phyloP scores from a whole-genome alignment of 495 filamentous ascomycete species.

The Xylaria cubensis region DNA sequence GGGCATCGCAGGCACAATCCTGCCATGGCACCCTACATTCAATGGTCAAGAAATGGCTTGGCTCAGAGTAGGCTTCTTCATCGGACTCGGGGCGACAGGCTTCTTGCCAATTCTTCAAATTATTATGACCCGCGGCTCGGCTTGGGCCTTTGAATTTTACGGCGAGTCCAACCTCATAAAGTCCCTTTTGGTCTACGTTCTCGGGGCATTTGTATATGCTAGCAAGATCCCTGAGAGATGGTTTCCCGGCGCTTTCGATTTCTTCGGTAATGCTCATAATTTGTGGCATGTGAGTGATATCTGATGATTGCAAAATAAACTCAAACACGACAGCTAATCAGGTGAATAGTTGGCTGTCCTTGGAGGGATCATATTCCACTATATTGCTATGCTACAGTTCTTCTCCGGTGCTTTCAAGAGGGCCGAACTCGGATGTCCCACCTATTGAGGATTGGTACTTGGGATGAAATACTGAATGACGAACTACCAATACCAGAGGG shows the following conservation, averaged over 20 bases:
- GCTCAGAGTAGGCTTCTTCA: slow-evolving; percentile 90
- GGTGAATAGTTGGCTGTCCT: slow-evolving; percentile 68
- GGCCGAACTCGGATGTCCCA: slow-evolving; percentile 60
- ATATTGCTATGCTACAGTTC: slow-evolving; percentile 93
- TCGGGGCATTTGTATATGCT: slow-evolving; percentile 89
- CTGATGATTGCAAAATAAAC: background rate
- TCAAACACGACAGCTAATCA: slow-evolving; percentile 24
- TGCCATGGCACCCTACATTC: slow-evolving; percentile 97
- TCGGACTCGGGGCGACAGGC: slow-evolving; percentile 85
- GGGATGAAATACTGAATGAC: background rate
- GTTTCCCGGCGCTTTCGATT: slow-evolving; percentile 92
- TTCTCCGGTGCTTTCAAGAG: slow-evolving; percentile 84
- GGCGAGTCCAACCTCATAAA: slow-evolving; percentile 76
- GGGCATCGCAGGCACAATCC: slow-evolving; percentile 85
- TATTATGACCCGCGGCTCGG: slow-evolving; percentile 72
- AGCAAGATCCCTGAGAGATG: slow-evolving; percentile 92
- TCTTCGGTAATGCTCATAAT: slow-evolving; percentile 93
- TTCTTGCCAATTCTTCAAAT: slow-evolving; percentile 89
- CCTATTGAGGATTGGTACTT: slow-evolving; percentile 37
- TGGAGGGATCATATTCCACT: slow-evolving; percentile 96
- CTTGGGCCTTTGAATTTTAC: slow-evolving; percentile 84
- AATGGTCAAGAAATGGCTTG: slow-evolving; percentile 92
- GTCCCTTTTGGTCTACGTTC: slow-evolving; percentile 82
- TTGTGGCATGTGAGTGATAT: slow-evolving; percentile 79
- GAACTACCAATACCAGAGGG: slow-evolving; percentile 7